Base-by-base conservation (phyloP, 768 basidiomycete genomes). In the Sporobolomyces roseus region DNA sequence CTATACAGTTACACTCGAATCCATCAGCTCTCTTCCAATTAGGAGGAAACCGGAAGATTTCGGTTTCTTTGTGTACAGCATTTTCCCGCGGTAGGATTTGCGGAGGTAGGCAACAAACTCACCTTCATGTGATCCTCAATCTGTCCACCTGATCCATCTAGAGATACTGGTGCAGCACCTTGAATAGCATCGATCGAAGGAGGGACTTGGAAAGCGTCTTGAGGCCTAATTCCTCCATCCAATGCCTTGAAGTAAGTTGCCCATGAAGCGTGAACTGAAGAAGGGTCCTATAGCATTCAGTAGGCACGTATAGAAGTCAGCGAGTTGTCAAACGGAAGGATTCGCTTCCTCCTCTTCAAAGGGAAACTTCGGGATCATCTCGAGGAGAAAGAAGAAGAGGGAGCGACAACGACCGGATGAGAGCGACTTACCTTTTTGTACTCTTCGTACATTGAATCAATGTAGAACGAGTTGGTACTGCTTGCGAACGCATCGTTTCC, bases 111-210 rank as follows among this genome's bases (percentile, higher is more conserved):
- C 19, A n/a, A 19, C 59, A 27, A n/a, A 51, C 81, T 61, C 64
- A 92, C 94, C 84, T 96, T 99, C 64, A 99, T 81, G 80, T 98
- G 94, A 76, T 92, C 93, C 66, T 93, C 88, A 19, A 98, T 82
- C 77, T 96, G 88, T 3, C 84, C 88, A 49, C 91, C 93, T 65
- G 87, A 90, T 14, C 87, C 82, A 30, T 90, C 87, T 32, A 83
- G 80, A 2, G 88, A 85, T 36, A 82, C 75, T 23, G 74, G 68
- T 16, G 75, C 77, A 17, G 75, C 64, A 17, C 76, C 78, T 25
- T 91, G 83, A 61, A 77, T 32, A 25, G 36, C 49, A 23, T 65
- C 60, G 35, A 23, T 41, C 65, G 75, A 88, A 3, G 94, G 94
- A 19, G 93, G 88, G 9, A 89, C 86, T 64, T 86, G 85, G 82